Evolutionary conservation across 2,329 filamentous ascomycete species (phyloP).

Genomic region (Lanzia echinophila): DNA sequence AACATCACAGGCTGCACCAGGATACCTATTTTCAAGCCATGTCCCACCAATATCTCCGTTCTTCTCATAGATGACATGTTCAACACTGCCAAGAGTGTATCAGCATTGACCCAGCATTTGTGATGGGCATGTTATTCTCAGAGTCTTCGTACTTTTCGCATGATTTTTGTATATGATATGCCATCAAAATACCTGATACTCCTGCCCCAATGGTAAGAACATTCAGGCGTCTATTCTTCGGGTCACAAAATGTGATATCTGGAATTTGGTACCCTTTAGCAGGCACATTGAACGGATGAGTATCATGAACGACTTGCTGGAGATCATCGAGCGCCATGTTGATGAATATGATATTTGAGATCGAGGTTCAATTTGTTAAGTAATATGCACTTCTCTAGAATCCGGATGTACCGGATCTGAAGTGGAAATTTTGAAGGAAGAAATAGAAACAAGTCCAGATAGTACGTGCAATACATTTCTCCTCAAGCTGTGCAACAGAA

Average conservation of each 20-base stretch:
- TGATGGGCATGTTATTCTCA: not conserved
- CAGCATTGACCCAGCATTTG: constrained; percentile 26
- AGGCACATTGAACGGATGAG: not conserved
- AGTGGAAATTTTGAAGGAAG: too few species aligned
- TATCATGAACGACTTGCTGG: not conserved
- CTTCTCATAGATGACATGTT: constrained; percentile 45
- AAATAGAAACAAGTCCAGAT: too few species aligned
- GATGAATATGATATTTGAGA: too few species aligned
- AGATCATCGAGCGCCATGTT: too few species aligned
- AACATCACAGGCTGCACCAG: constrained; percentile 38
- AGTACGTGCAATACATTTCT: too few species aligned
- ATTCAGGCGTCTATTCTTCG: constrained; percentile 37
- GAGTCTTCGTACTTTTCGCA: constrained; percentile 22
- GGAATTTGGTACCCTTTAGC: constrained; percentile 1
- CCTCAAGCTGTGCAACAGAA: too few species aligned
- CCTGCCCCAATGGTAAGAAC: constrained; percentile 44
- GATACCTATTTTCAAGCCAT: constrained; percentile 44
- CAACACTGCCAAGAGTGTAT: constrained; percentile 38
- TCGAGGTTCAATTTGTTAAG: too few species aligned
- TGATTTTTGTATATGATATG: constrained; percentile 41
- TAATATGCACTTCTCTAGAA: too few species aligned
- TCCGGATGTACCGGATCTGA: too few species aligned
- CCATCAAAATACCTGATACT: constrained; percentile 41
- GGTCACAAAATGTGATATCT: constrained; percentile 26
- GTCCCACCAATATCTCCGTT: constrained; percentile 39